phyloP scores from a whole-genome alignment of 2,329 filamentous ascomycete genomes.

The Stachybotrys chartarum region DNA sequence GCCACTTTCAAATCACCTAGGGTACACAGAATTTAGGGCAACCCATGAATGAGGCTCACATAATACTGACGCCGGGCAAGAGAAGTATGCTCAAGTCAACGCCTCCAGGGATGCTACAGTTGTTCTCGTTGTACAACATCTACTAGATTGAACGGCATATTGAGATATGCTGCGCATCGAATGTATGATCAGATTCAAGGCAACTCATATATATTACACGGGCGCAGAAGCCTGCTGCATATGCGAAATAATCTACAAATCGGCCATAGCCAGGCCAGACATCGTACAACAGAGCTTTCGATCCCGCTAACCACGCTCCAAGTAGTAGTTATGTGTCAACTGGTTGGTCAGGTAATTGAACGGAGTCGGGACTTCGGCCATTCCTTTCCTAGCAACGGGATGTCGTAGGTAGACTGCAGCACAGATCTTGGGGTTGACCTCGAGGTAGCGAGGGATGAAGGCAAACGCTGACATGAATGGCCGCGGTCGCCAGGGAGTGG shows the following conservation, averaged over 20 bases:
- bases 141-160: no score
- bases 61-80: no score
- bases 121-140: no score
- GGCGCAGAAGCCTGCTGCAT: conserved; percentile 4
- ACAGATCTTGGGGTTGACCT: conserved; percentile 97
- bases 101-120: no score
- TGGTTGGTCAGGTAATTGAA: conserved; percentile 65
- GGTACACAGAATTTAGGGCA: no score
- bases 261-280: conserved; percentile 8
- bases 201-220: conserved; percentile 23
- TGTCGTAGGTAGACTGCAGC: conserved; percentile 91
- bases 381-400: conserved; percentile 77
- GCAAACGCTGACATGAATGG: conserved; percentile 87
- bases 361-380: conserved; percentile 78
- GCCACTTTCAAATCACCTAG: no score
- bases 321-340: conserved; percentile 89
- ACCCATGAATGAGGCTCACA: no score
- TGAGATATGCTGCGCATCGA: not conserved
- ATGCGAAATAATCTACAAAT: conserved; percentile 8
- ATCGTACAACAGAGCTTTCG: conserved; percentile 5
- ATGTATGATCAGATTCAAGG: conserved; percentile 19
- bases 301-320: conserved; percentile 61
- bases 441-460: conserved; percentile 89
- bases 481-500: conserved; percentile 82
- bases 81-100: no score